A percentile compares a stretch with the other conserved stretches of the same genome.
Evolutionary conservation across 139 green algal species (phyloP).

Genomic region (Parachlorella kessleri): DNA sequence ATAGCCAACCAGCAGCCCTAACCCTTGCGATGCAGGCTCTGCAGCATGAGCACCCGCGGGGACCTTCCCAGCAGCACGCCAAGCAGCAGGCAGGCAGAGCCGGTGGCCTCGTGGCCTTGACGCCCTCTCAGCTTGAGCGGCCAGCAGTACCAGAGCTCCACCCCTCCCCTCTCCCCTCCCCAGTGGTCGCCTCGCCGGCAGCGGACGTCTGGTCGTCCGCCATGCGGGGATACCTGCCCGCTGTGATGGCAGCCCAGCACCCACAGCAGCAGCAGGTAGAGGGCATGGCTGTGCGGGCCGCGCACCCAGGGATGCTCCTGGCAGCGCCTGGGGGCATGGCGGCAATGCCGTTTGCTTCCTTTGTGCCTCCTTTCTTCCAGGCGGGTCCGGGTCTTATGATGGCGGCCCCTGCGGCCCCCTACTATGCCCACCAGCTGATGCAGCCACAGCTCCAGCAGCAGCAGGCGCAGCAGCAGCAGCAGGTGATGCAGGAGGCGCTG

Average conservation of each 20-base stretch:
- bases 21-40: neutral
- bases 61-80: too few species aligned
- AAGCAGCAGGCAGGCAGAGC: too few species aligned
- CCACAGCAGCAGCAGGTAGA: neutral
- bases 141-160: neutral
- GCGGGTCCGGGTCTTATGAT: neutral
- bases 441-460: constrained; percentile 16
- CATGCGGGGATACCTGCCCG: too few species aligned
- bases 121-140: neutral
- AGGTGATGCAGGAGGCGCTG: too few species aligned
- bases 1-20: neutral
- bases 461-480: too few species aligned
- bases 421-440: neutral
- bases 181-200: neutral
- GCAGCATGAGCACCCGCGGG: too few species aligned
- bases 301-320: neutral
- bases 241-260: neutral
- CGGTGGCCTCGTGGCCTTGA: neutral
- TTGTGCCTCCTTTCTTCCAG: neutral
- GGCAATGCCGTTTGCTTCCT: neutral
- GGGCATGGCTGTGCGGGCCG: neutral
- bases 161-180: neutral
- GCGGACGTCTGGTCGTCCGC: neutral
- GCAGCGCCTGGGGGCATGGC: neutral
- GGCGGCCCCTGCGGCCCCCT: neutral